phyloP scores from a whole-genome alignment of 2,329 filamentous ascomycete species.

The Xylariaceae sp. region DNA sequence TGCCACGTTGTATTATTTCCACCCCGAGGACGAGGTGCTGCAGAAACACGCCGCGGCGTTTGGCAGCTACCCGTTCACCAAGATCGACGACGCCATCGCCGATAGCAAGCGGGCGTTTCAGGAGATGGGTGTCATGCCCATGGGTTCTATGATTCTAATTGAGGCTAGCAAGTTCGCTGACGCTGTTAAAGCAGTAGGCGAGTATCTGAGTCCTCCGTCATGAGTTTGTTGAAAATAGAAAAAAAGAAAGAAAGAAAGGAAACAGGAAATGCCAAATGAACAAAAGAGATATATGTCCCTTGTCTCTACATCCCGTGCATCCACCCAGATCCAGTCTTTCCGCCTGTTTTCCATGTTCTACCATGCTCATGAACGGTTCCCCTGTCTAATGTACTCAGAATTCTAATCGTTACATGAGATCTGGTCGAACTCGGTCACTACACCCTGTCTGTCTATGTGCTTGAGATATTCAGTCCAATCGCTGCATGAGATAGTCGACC shows the following conservation, averaged over 20 bases:
- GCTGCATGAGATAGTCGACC: constrained; percentile 96
- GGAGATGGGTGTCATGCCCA: constrained; percentile 81
- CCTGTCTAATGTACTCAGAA: neutral
- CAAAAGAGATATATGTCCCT: constrained; percentile 1
- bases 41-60: constrained; percentile 68
- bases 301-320: neutral
- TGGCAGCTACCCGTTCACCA: constrained; percentile 73
- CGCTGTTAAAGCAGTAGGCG: constrained; percentile 70
- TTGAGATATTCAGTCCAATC: constrained; percentile 57
- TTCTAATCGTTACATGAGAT: neutral
- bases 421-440: too few species aligned
- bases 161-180: constrained; percentile 71
- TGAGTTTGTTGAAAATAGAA: constrained; percentile 34
- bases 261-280: neutral
- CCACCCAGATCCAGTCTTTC: neutral
- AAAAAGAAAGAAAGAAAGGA: constrained; percentile 12
- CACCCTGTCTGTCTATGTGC: too few species aligned
- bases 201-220: constrained; percentile 61
- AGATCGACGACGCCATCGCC: constrained; percentile 72
- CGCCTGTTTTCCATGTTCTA: constrained; percentile 1
- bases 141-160: constrained; percentile 81
- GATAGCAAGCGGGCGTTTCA: constrained; percentile 95
- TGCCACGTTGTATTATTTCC: constrained; percentile 77
- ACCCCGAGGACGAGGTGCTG: constrained; percentile 89
- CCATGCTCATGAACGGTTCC: constrained; percentile 14